Conservation (phyloP, 805 yeast species). For the Yamadazyma akitaensis region DNA sequence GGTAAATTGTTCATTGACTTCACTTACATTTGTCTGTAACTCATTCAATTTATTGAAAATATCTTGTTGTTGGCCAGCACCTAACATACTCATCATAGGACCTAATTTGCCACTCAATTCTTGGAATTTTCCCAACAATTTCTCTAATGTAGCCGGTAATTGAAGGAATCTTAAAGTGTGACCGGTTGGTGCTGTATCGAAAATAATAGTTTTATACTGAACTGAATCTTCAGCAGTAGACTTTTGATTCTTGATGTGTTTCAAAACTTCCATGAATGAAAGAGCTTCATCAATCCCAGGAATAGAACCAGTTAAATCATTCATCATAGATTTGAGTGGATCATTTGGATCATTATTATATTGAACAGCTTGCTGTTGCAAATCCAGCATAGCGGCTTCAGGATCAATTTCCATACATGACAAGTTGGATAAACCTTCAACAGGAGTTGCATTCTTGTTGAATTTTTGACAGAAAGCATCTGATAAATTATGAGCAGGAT, state of each 20-base stretch:
- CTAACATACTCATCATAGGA: constrained; percentile 76
- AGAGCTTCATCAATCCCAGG: constrained; percentile 99
- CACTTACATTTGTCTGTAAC: constrained; percentile 74
- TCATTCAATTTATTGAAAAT: constrained; percentile 76
- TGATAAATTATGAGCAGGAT: constrained; percentile 96
- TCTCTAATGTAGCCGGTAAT: constrained; percentile 88
- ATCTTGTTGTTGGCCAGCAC: constrained; percentile 67
- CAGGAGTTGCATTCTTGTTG: constrained; percentile 93
- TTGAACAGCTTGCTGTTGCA: constrained; percentile 58
- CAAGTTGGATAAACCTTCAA: constrained; percentile 82
- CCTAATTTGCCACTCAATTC: constrained; percentile 86
- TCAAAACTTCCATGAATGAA: constrained; percentile 96
- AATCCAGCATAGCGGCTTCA: constrained; percentile 85
- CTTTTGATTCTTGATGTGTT: constrained; percentile 82
- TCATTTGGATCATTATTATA: constrained; percentile 54
- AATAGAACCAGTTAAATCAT: constrained; percentile 88
- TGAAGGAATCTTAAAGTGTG: constrained; percentile 94
- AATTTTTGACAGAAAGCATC: constrained; percentile 99
- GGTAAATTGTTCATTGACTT: constrained; percentile 92
- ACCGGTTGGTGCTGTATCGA: constrained; percentile 99
- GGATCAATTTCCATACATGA: constrained; percentile 99
- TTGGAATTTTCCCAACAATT: constrained; percentile 80
- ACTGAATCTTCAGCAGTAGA: constrained; percentile 18
- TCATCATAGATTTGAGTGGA: constrained; percentile 72
- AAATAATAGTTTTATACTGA: constrained; percentile 80